Base-by-base conservation (phyloP, 2,329 filamentous ascomycete species). In the Endoconidiophora laricicola region DNA sequence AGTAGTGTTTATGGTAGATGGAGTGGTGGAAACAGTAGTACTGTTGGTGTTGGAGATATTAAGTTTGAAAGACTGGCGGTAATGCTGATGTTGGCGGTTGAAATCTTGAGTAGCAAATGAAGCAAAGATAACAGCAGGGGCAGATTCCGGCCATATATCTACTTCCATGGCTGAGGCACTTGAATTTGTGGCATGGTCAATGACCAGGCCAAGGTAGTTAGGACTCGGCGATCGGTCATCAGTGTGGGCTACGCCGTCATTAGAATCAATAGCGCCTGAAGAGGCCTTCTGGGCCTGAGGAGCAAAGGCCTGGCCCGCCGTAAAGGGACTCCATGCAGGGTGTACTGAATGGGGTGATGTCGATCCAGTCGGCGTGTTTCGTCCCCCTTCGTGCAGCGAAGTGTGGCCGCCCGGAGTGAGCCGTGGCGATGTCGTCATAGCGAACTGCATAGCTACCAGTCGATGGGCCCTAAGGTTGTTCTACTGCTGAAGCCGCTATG, bases 171-270 rank as follows among this genome's bases (percentile, higher is more conserved):
- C 70, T 3, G 72, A 74, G 29, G 80, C 81, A 48, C 81, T 79
- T 54, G 84, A 78, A 50, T 65, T 69, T 43, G 67, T 64, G 18
- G 76, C 62, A 33, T 54, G 57, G 52, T 86, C 79, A 55, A 85
- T 67, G 26, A 79, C 69, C 53, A 93, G 76, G 50, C 83, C 84
- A 62, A 94, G 94, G 64, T 94, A 94, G 62, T 88, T 93, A 10
- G 86, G 85, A 61, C 85, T 90, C 7, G 78, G 67, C 16, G 44
- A 46, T 37, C 24, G 37, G n/a, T 39, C 43, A 18, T 36, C 43
- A 23, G 26, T 14, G 23, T 36, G 24, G 16, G 43, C 26, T 6
- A 36, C 44, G 14, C 36, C 14, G 37, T 12, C 22, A 45, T 46
- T 41, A 10, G 33, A 23, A 14, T 36, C 40, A 44, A 33, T 39